Evolutionary conservation across 768 basidiomycete species (phyloP).

Genomic region (Daedalea quercina): DNA sequence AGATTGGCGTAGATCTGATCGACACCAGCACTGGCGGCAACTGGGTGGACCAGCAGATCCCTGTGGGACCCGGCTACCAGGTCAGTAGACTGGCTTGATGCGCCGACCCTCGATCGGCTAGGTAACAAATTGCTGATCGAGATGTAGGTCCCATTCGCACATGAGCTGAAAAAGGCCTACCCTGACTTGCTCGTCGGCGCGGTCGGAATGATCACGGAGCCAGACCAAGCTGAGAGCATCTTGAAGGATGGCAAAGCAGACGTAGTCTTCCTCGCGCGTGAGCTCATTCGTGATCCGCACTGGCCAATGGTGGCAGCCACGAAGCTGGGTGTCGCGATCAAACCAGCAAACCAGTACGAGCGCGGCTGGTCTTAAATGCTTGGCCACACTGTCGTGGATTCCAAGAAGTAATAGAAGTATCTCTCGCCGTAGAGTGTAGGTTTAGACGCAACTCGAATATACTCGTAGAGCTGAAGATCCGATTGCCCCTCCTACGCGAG

Average conservation of each 20-base stretch:
- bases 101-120: no score
- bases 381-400: constrained; percentile 1
- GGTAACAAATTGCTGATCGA: no score
- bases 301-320: constrained; percentile 59
- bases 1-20: constrained; percentile 68
- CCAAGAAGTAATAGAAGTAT: not conserved
- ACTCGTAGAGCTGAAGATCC: no score
- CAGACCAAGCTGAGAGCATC: constrained; percentile 51
- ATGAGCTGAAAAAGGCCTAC: constrained; percentile 52
- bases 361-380: constrained; percentile 37
- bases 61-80: constrained; percentile 53
- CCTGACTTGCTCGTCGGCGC: constrained; percentile 50
- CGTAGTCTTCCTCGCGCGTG: constrained; percentile 60
- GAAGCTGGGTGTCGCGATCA: constrained; percentile 56
- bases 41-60: constrained; percentile 53
- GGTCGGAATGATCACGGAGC: constrained; percentile 69
- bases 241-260: constrained; percentile 64
- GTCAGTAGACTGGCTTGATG: no score
- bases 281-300: constrained; percentile 59
- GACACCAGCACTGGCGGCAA: constrained; percentile 61
- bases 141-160: constrained; percentile 59
- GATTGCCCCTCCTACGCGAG: no score
- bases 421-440: not conserved
- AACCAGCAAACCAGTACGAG: constrained; percentile 69
- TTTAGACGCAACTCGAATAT: not conserved